Percentiles rank a stretch among this genome's conserved stretches.
Evolutionary conservation across 176 grass and related monocot species (phyloP).

Genomic region (Carex pumila): DNA sequence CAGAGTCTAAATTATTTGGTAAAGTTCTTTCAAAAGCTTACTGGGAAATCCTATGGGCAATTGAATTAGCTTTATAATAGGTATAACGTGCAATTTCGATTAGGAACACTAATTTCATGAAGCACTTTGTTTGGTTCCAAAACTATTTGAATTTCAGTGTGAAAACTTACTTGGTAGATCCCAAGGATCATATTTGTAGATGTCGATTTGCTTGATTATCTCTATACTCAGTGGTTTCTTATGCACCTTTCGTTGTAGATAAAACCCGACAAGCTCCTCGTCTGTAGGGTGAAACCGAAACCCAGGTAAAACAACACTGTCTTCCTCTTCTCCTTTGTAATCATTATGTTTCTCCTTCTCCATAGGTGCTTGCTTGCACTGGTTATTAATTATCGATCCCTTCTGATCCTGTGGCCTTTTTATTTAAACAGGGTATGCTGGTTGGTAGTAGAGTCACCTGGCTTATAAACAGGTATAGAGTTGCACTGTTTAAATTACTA

Average conservation of each 20-base stretch:
- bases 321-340: conserved; percentile 16
- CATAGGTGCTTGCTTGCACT: not conserved
- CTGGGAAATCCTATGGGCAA: not conserved
- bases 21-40: not conserved
- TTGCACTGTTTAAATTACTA: not conserved
- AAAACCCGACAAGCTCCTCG: conserved; percentile 45
- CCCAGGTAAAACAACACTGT: conserved; percentile 34
- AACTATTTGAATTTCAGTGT: not conserved
- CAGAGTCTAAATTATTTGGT: not conserved
- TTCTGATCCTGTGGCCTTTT: not conserved
- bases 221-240: conserved; percentile 44
- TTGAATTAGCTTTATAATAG: not conserved
- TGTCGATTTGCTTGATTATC: conserved; percentile 49
- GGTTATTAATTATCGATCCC: not conserved
- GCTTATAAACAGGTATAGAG: not conserved
- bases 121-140: no score
- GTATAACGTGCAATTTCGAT: not conserved
- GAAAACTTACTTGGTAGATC: conserved; percentile 52
- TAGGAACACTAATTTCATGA: no score
- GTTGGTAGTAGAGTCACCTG: not conserved
- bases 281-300: conserved; percentile 66
- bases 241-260: conserved; percentile 42
- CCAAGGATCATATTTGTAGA: conserved; percentile 68
- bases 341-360: not conserved
- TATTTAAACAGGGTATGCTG: conserved; percentile 10